phyloP scores from a whole-genome alignment of 1,139 yeast species.

The Tardiomyces depauwii region DNA sequence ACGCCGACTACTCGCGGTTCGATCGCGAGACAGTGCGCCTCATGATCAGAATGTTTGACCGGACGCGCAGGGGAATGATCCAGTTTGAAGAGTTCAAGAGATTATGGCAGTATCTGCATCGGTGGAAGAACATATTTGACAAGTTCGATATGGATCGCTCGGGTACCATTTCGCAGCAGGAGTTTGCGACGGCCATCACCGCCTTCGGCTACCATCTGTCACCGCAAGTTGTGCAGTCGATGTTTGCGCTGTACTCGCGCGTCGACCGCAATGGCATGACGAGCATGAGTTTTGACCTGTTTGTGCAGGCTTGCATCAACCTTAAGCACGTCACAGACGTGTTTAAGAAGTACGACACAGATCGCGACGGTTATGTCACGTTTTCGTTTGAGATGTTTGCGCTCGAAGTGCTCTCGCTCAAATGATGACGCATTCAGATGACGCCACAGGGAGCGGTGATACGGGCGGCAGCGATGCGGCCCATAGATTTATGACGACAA shows the following conservation, averaged over 20 bases:
- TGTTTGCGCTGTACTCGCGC: constrained; percentile 49
- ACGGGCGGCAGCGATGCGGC: too few species aligned
- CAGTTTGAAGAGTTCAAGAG: constrained; percentile 61
- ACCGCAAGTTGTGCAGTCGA: constrained; percentile 36
- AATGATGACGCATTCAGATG: not conserved
- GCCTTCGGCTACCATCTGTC: constrained; percentile 62
- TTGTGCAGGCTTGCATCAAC: constrained; percentile 72
- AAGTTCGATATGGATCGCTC: constrained; percentile 52
- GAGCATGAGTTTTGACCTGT: constrained; percentile 66
- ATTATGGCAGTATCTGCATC: constrained; percentile 62
- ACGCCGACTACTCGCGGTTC: constrained; percentile 50
- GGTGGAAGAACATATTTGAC: constrained; percentile 56
- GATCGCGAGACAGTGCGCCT: constrained; percentile 50
- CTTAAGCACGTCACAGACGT: constrained; percentile 66
- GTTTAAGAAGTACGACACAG: constrained; percentile 66
- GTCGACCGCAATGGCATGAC: constrained; percentile 34
- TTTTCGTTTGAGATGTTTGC: constrained; percentile 70
- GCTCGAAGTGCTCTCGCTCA: constrained; percentile 40
- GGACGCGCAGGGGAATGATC: constrained; percentile 36
- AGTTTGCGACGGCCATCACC: constrained; percentile 53
- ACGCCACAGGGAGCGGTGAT: too few species aligned
- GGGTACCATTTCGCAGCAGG: constrained; percentile 56
- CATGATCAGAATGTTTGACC: constrained; percentile 57
- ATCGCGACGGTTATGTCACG: constrained; percentile 67
- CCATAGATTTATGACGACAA: too few species aligned